A percentile compares a stretch with the other conserved stretches of the same genome.
Evolutionary conservation across 2,329 filamentous ascomycete species (phyloP).

Genomic region (Ophiostoma pallidulum): DNA sequence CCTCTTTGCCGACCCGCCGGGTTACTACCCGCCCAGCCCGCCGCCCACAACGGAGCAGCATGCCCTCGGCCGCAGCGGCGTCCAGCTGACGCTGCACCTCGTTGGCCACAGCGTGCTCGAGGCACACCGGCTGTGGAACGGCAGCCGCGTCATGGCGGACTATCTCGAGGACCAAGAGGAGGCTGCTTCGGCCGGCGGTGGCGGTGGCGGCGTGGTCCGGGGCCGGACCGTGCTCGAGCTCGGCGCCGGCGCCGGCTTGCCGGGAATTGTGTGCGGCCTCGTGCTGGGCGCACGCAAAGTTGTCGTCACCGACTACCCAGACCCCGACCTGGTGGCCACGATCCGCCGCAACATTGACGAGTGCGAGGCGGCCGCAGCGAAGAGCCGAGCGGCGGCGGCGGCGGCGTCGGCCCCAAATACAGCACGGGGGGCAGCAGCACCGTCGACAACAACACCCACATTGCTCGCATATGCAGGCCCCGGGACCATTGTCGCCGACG

Average conservation of each 20-base stretch:
- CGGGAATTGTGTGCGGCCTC: constrained; percentile 66
- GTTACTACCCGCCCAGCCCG: constrained; percentile 69
- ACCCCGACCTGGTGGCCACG: constrained; percentile 71
- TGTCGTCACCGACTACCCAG: constrained; percentile 83
- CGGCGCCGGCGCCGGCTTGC: constrained; percentile 78
- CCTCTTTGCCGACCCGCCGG: constrained; percentile 67
- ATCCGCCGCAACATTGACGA: constrained; percentile 65
- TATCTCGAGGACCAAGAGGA: constrained; percentile 56
- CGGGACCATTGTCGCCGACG: constrained; percentile 41
- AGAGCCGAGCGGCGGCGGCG: constrained; percentile 26
- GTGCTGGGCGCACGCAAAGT: constrained; percentile 57
- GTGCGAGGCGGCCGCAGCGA: constrained; percentile 25
- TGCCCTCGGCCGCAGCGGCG: constrained; percentile 47
- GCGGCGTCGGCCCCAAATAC: too few species aligned
- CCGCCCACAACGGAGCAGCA: constrained; percentile 65
- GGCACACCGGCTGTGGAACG: constrained; percentile 89
- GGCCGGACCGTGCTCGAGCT: constrained; percentile 73
- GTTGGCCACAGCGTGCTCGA: constrained; percentile 82
- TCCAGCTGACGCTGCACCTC: constrained; percentile 43
- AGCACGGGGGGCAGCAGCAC: too few species aligned
- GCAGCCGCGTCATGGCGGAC: constrained; percentile 64
- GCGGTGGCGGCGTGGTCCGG: constrained; percentile 36
- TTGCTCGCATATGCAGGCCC: background rate
- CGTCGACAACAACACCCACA: too few species aligned
- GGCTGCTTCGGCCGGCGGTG: too few species aligned